phyloP scores from a whole-genome alignment of 805 yeast species.

The Starmerella gropengiesseri region DNA sequence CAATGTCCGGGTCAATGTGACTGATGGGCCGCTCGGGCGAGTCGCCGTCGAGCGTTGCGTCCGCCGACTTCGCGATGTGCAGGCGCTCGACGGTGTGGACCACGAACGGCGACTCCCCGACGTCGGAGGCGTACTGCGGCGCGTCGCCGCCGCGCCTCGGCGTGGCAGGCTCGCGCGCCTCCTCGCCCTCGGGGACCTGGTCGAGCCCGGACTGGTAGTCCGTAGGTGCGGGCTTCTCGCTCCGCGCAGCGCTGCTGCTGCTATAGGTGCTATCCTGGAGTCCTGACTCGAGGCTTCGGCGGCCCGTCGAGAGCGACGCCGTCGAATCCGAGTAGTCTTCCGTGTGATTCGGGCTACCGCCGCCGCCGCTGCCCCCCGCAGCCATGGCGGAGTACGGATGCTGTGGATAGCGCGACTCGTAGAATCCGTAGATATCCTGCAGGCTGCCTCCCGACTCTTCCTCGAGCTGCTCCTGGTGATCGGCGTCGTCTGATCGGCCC shows the following conservation, averaged over 20 bases:
- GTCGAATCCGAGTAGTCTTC: slow-evolving; percentile 22
- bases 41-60: slow-evolving; percentile 2
- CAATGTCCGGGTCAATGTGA: slow-evolving; percentile 26
- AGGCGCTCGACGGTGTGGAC: slow-evolving; percentile 4
- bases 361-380: not conserved
- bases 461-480: not conserved
- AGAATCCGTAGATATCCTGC: slow-evolving; percentile 26
- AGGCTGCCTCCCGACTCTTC: slow-evolving; percentile 9
- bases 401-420: slow-evolving; percentile 21
- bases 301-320: slow-evolving; percentile 27
- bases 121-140: not conserved
- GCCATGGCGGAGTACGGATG: slow-evolving; percentile 21
- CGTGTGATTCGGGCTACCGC: not conserved
- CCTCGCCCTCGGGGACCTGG: slow-evolving; percentile 15
- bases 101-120: slow-evolving; percentile 2
- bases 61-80: slow-evolving; percentile 7
- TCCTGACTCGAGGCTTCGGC: slow-evolving; percentile 22
- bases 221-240: slow-evolving; percentile 9
- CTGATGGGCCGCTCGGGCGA: slow-evolving; percentile 6
- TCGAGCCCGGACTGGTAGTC: slow-evolving; percentile 17
- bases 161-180: not conserved
- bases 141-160: not conserved
- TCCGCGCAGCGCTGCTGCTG: not conserved
- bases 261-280: slow-evolving; percentile 1
- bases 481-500: not conserved